Evolutionary conservation across 345 rosid species (phyloP).

Genomic region (Eutrema heterophyllum): DNA sequence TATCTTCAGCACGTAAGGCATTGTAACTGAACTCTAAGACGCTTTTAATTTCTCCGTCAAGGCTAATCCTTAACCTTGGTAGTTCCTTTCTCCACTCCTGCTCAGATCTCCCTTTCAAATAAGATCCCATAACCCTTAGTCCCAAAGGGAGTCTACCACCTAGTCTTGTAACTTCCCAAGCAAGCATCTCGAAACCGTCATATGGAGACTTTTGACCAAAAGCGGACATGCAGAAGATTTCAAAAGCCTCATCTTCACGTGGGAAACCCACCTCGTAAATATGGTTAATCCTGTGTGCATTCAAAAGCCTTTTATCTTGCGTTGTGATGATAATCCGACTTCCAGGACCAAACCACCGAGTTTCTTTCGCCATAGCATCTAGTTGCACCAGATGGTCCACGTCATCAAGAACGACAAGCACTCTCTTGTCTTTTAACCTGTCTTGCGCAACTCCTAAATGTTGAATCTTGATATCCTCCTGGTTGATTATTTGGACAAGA

Average conservation of each 20-base stretch:
- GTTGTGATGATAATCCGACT: slow-evolving; percentile 23
- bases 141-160: slow-evolving; percentile 30
- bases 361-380: background rate
- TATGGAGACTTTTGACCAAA: slow-evolving; percentile 9
- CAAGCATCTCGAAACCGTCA: background rate
- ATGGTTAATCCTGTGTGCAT: background rate
- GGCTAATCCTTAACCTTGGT: slow-evolving; percentile 5
- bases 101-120: background rate
- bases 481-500: slow-evolving; percentile 35
- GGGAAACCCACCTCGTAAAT: slow-evolving; percentile 10
- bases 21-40: slow-evolving; percentile 28
- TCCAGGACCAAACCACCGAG: slow-evolving; percentile 8
- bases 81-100: slow-evolving; percentile 18
- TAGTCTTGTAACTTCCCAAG: background rate
- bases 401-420: slow-evolving; percentile 23
- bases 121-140: slow-evolving; percentile 29
- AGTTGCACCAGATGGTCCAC: slow-evolving; percentile 1
- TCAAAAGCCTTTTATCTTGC: slow-evolving; percentile 19
- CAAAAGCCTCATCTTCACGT: background rate
- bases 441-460: slow-evolving; percentile 1
- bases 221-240: slow-evolving; percentile 10
- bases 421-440: slow-evolving; percentile 9
- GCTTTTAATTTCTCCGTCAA: slow-evolving; percentile 8
- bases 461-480: background rate
- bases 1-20: slow-evolving; percentile 12